A percentile compares a stretch with the other conserved stretches of the same genome.
phyloP scores from a whole-genome alignment of 2,329 filamentous ascomycete genomes.

The Aspergillus neotritici region DNA sequence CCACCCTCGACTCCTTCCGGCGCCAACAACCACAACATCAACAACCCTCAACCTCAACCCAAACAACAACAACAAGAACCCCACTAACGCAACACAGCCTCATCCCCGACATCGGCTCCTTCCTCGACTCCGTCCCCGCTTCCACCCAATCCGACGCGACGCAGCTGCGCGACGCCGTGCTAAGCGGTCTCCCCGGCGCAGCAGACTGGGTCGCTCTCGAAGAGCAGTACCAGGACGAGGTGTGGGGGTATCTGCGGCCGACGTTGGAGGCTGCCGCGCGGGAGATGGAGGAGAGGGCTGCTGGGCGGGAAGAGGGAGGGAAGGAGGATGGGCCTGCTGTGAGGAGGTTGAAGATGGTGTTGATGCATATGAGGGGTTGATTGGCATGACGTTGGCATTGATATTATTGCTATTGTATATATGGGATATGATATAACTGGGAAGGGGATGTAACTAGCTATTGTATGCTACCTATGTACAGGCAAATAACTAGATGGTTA shows the following conservation, averaged over 20 bases:
- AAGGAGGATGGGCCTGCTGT: slow-evolving; percentile 33
- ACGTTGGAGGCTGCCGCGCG: slow-evolving; percentile 52
- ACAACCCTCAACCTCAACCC: slow-evolving; percentile 1
- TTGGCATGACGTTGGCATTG: no score
- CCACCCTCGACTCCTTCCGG: slow-evolving; percentile 30
- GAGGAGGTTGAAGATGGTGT: slow-evolving; percentile 35
- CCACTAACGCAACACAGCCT: slow-evolving; percentile 23
- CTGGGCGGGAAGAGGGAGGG: slow-evolving; percentile 4
- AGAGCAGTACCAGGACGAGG: slow-evolving; percentile 50
- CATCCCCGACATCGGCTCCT: slow-evolving; percentile 29
- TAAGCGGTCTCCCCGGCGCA: slow-evolving; percentile 27
- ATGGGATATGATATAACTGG: not conserved
- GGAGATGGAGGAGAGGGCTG: slow-evolving; percentile 44
- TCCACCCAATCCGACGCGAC: slow-evolving; percentile 8
- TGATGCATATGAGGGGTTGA: slow-evolving; percentile 32
- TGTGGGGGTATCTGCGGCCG: slow-evolving; percentile 60
- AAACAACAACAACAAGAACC: slow-evolving; percentile 7
- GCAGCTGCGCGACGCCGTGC: slow-evolving; percentile 26
- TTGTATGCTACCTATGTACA: no score
- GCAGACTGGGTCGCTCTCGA: slow-evolving; percentile 32
- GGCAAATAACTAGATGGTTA: no score
- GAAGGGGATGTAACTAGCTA: no score
- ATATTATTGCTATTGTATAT: not conserved
- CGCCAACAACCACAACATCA: slow-evolving; percentile 13
- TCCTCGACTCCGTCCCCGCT: slow-evolving; percentile 22